Conservation (phyloP, 2,329 filamentous ascomycete genomes). For the Ascochyta koolunga region DNA sequence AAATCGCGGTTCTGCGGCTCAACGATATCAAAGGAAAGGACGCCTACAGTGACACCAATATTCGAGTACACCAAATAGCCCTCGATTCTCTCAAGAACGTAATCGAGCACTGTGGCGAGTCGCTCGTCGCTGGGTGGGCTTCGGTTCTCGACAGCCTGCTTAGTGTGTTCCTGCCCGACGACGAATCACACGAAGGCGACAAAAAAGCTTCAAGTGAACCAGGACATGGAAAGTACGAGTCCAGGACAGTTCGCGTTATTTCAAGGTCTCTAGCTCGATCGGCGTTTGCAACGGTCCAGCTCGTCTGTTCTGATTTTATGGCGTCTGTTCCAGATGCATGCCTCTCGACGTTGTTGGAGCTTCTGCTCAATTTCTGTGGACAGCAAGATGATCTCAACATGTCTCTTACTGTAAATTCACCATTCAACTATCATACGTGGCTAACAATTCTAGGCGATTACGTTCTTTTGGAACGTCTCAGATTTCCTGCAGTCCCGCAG, state of each 20-base stretch:
- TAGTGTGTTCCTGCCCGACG: slow-evolving; percentile 67
- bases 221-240: background rate
- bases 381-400: slow-evolving; percentile 95
- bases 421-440: background rate
- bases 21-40: slow-evolving; percentile 61
- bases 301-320: slow-evolving; percentile 95
- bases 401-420: slow-evolving; percentile 74
- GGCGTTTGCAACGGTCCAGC: slow-evolving; percentile 86
- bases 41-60: slow-evolving; percentile 66
- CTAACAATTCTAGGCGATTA: slow-evolving; percentile 69
- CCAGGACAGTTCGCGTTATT: slow-evolving; percentile 41
- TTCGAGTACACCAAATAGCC: slow-evolving; percentile 80
- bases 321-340: slow-evolving; percentile 70
- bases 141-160: slow-evolving; percentile 84
- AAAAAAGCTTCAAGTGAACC: background rate
- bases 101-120: slow-evolving; percentile 87
- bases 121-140: slow-evolving; percentile 81
- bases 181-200: background rate
- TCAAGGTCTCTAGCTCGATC: slow-evolving; percentile 81
- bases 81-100: slow-evolving; percentile 82
- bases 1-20: slow-evolving; percentile 61
- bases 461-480: slow-evolving; percentile 94
- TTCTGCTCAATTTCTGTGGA: slow-evolving; percentile 85
- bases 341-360: slow-evolving; percentile 83
- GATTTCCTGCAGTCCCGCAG: slow-evolving; percentile 73